Evolutionary conservation across 768 basidiomycete genomes (phyloP).

Genomic region (Suillus clintonianus): DNA sequence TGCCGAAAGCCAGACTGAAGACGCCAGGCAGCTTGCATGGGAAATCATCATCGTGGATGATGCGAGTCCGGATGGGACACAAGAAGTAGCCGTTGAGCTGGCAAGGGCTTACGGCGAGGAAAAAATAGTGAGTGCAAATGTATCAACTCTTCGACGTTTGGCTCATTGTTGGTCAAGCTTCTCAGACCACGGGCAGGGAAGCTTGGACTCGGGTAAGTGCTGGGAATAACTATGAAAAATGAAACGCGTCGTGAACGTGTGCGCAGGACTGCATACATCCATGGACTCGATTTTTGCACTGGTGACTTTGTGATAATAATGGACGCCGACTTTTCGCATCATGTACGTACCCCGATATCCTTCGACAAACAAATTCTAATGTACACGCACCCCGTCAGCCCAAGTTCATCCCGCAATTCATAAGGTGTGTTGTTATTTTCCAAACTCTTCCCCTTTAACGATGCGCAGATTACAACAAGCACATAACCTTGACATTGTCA

Average conservation of each 20-base stretch:
- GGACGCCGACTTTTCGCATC: conserved; percentile 97
- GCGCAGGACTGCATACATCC: conserved; percentile 85
- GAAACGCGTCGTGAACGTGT: neutral
- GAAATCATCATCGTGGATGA: conserved; percentile 93
- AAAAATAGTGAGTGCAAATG: conserved; percentile 59
- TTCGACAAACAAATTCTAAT: neutral
- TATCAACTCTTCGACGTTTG: neutral
- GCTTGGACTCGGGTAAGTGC: conserved; percentile 79
- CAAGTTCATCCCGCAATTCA: conserved; percentile 93
- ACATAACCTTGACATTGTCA: conserved; percentile 91
- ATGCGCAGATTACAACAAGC: conserved; percentile 69
- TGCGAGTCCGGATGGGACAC: conserved; percentile 90
- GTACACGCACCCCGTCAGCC: conserved; percentile 50
- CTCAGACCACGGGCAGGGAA: conserved; percentile 88
- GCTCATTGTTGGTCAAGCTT: conserved; percentile 46
- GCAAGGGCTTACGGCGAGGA: conserved; percentile 82
- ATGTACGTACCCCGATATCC: conserved; percentile 52
- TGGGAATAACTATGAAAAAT: neutral
- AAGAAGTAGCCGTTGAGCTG: conserved; percentile 82
- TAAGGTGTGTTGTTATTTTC: conserved; percentile 49
- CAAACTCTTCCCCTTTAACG: neutral
- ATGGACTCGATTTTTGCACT: conserved; percentile 85
- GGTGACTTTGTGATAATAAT: conserved; percentile 96
- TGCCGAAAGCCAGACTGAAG: conserved; percentile 13
- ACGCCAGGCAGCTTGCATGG: conserved; percentile 68